Evolutionary conservation across 352 stramenopile species (phyloP).

Genomic region (Phytophthora citricola): DNA sequence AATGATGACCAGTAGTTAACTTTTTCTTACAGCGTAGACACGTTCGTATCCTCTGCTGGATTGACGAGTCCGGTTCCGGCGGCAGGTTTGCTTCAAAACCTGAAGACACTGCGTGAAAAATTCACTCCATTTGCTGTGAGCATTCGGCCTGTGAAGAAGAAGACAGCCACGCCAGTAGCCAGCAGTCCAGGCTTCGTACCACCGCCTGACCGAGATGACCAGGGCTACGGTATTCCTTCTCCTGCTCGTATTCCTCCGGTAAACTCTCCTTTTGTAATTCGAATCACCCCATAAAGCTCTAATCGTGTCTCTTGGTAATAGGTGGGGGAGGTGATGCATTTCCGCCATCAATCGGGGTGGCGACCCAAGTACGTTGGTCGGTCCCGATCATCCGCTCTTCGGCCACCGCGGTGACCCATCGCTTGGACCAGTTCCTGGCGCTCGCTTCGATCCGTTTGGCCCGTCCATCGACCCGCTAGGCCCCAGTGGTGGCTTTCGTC

Average conservation of each 20-base stretch:
- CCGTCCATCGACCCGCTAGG: slow-evolving; percentile 63
- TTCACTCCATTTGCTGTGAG: slow-evolving; percentile 65
- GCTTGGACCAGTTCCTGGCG: slow-evolving; percentile 66
- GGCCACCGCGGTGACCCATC: slow-evolving; percentile 62
- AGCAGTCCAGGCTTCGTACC: slow-evolving; percentile 21
- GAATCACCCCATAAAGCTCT: not conserved
- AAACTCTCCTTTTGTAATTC: slow-evolving; percentile 4
- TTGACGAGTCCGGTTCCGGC: slow-evolving; percentile 34
- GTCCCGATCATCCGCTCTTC: slow-evolving; percentile 79
- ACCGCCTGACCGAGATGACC: slow-evolving; percentile 22
- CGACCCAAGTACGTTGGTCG: slow-evolving; percentile 77
- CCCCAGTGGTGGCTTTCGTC: slow-evolving; percentile 53
- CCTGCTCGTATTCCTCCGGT: slow-evolving; percentile 50
- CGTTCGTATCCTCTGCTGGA: slow-evolving; percentile 39
- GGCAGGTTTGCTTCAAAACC: slow-evolving; percentile 54
- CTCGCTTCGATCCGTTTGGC: slow-evolving; percentile 87
- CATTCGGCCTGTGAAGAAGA: slow-evolving; percentile 56
- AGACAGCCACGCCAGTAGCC: not conserved
- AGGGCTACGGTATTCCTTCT: slow-evolving; percentile 17
- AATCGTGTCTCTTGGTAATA: slow-evolving; percentile 11
- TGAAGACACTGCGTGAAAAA: slow-evolving; percentile 54
- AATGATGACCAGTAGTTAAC: too few species aligned
- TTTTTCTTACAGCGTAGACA: slow-evolving; percentile 36
- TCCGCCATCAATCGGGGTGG: slow-evolving; percentile 64
- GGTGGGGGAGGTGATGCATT: slow-evolving; percentile 77